Conservation (phyloP, 2,329 filamentous ascomycete genomes). For the Coccinonectria pachysandricola region DNA sequence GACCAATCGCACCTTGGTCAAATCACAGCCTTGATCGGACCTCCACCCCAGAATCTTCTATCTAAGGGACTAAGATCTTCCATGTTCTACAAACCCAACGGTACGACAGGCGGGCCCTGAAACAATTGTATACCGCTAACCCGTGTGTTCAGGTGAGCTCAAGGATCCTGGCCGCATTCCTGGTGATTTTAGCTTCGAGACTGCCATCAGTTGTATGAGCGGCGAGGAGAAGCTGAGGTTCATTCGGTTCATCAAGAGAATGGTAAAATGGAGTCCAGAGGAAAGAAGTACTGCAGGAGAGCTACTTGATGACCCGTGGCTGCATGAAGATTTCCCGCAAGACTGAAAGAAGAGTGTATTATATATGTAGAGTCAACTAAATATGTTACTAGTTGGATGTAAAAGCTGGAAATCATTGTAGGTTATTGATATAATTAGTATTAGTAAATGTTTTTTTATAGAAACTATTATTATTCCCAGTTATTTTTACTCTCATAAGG, state of each 20-base stretch:
- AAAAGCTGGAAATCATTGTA: too few species aligned
- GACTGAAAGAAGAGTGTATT: conserved; percentile 2
- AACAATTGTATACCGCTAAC: not conserved
- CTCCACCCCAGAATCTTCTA: conserved; percentile 2
- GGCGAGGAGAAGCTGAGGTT: conserved; percentile 4
- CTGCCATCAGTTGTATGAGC: conserved; percentile 1
- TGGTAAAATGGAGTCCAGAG: conserved; percentile 3
- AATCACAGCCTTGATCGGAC: conserved; percentile 5
- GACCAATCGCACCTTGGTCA: conserved; percentile 4
- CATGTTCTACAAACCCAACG: conserved; percentile 3
- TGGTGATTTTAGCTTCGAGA: not conserved
- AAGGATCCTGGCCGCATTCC: conserved; percentile 1
- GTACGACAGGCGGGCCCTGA: not conserved
- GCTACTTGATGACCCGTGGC: conserved; percentile 5
- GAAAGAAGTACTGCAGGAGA: conserved; percentile 4
- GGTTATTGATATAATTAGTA: too few species aligned
- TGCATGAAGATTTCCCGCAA: conserved; percentile 5
- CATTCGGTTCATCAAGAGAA: conserved; percentile 4
- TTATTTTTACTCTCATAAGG: too few species aligned
- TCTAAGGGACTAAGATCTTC: conserved; percentile 4
- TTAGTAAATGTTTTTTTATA: too few species aligned
- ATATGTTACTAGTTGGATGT: too few species aligned
- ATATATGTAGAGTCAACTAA: too few species aligned
- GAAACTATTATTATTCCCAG: too few species aligned
- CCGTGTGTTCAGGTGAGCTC: conserved; percentile 1